A percentile compares a stretch with the other conserved stretches of the same genome.
Conservation (phyloP, 345 rosid species). For the Aquilaria sinensis region DNA sequence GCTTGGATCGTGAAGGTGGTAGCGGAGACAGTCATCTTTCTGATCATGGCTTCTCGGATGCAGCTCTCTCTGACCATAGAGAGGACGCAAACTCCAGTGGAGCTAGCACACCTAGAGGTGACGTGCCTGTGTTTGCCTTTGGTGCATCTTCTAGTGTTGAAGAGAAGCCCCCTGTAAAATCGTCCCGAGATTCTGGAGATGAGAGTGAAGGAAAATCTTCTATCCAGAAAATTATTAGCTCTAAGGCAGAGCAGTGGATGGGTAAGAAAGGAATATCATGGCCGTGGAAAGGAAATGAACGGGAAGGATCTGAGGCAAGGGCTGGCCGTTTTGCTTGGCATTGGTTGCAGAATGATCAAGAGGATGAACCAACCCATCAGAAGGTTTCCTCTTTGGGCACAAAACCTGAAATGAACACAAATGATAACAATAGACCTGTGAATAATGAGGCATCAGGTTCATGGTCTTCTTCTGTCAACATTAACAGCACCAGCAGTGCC, state of each 20-base stretch:
- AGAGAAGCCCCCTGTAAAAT: slow-evolving; percentile 40
- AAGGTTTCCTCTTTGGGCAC: slow-evolving; percentile 32
- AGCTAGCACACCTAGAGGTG: slow-evolving; percentile 91
- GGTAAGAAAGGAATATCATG: slow-evolving; percentile 78
- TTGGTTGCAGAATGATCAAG: slow-evolving; percentile 55
- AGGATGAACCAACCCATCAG: slow-evolving; percentile 35
- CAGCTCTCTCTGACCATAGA: slow-evolving; percentile 48
- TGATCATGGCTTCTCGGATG: slow-evolving; percentile 55
- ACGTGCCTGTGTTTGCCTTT: slow-evolving; percentile 45
- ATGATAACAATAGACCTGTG: slow-evolving; percentile 42
- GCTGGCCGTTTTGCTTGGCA: slow-evolving; percentile 46
- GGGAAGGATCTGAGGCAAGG: slow-evolving; percentile 53
- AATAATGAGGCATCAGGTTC: slow-evolving; percentile 67
- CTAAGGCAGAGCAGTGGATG: slow-evolving; percentile 89
- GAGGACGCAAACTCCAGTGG: slow-evolving; percentile 87
- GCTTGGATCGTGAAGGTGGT: slow-evolving; percentile 60
- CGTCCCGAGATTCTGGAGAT: slow-evolving; percentile 54
- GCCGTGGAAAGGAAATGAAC: slow-evolving; percentile 96
- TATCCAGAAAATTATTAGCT: slow-evolving; percentile 59
- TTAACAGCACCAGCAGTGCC: slow-evolving; percentile 84
- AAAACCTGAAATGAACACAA: slow-evolving; percentile 39
- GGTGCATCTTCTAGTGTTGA: slow-evolving; percentile 51
- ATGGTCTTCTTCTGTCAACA: slow-evolving; percentile 73
- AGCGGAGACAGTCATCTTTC: slow-evolving; percentile 67
- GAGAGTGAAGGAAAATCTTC: slow-evolving; percentile 72